phyloP scores from a whole-genome alignment of 129 eudicot species.

The Flaveria bidentis region DNA sequence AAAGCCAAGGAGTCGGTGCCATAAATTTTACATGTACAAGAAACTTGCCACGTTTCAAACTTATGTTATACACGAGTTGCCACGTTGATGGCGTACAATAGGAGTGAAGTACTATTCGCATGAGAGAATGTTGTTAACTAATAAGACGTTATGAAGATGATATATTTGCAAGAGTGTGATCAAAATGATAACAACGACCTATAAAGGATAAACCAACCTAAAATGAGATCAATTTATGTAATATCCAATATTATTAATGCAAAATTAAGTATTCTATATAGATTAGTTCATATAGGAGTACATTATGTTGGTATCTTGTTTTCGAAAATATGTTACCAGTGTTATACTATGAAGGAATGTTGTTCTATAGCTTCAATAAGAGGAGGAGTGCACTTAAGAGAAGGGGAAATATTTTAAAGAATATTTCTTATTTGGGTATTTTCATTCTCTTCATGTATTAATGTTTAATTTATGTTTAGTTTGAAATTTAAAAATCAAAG shows the following conservation, averaged over 20 bases:
- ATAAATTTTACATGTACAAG: not conserved
- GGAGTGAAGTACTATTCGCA: not conserved
- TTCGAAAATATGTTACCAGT: no score
- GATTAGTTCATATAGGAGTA: no score
- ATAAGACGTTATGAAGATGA: not conserved
- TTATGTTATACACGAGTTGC: not conserved
- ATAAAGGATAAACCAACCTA: not conserved
- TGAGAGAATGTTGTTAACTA: not conserved
- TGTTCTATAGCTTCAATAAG: no score
- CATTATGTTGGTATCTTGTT: no score
- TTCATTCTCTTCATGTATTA: no score
- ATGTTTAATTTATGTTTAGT: no score
- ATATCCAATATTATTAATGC: not conserved
- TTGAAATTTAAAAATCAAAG: no score
- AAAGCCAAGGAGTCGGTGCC: not conserved
- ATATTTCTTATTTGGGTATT: no score
- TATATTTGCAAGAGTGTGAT: not conserved
- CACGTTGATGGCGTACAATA: not conserved
- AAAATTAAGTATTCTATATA: no score
- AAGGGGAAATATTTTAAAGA: no score
- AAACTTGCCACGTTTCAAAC: constrained; percentile 11
- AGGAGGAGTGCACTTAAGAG: no score
- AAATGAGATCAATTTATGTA: not conserved
- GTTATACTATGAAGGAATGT: no score
- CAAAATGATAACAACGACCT: not conserved